Percentiles rank a stretch among this genome's conserved stretches.
These are phyloP conservation scores for Eucalyptus caleyi DNA, from an alignment of 345 rosid species.

Conservation along the genomic window DNA sequence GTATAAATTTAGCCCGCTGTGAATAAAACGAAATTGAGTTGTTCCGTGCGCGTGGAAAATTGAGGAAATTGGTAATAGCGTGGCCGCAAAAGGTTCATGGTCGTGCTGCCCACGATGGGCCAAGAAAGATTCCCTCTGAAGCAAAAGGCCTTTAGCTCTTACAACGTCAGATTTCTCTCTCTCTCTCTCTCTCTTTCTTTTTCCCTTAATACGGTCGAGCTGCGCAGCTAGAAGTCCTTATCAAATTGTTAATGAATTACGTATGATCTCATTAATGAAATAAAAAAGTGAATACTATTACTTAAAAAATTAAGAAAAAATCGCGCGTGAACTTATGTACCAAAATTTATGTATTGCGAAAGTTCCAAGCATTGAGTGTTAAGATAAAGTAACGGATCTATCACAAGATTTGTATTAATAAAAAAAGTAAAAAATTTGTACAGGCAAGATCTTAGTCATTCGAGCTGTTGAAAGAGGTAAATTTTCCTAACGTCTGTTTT, in stretches of 20 bases:
- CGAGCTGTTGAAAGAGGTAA: background rate
- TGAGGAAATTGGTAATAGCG: background rate
- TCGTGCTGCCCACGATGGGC: background rate
- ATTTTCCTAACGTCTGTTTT: too few species aligned
- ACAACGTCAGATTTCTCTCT: background rate
- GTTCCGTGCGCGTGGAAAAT: background rate
- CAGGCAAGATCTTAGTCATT: background rate
- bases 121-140: background rate
- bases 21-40: background rate
- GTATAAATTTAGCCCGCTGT: background rate
- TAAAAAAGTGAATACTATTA: too few species aligned
- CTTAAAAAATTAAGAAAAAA: background rate
- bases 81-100: background rate
- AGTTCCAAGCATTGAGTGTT: background rate
- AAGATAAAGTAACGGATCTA: background rate
- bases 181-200: background rate
- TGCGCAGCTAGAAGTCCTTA: background rate
- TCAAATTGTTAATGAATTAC: background rate
- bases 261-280: background rate
- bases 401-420: too few species aligned
- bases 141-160: background rate
- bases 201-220: background rate
- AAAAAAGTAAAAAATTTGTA: too few species aligned
- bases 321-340: fast-evolving
- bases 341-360: background rate